phyloP scores from a whole-genome alignment of 441 rosid genomes.

The Manihot esculenta region DNA sequence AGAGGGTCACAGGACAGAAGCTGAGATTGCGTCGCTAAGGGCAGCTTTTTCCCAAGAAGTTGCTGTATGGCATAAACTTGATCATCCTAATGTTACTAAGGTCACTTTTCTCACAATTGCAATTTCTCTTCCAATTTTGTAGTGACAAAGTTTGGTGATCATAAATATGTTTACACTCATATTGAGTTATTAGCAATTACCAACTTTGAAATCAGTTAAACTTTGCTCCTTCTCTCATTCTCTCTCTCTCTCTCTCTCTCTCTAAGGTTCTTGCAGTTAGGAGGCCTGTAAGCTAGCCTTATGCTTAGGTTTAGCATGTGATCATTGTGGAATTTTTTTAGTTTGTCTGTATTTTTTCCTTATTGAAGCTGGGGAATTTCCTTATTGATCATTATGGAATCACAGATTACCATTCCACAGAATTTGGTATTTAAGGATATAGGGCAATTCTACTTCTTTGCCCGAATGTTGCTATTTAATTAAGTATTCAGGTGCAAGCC shows the following conservation, averaged over 20 bases:
- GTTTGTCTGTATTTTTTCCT: not conserved
- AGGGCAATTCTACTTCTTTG: not conserved
- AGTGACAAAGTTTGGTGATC: not conserved
- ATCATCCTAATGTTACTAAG: conserved; percentile 99
- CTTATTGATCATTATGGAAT: too few relatives aligned
- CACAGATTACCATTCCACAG: not conserved
- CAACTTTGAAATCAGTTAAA: not conserved
- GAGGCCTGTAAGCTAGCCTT: conserved; percentile 2
- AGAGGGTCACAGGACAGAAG: conserved; percentile 93
- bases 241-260: not conserved
- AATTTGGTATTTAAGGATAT: not conserved
- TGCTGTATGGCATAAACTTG: conserved; percentile 94
- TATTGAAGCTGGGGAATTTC: not conserved
- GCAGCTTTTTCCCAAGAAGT: conserved; percentile 88
- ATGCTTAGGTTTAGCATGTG: not conserved
- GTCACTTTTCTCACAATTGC: conserved; percentile 32
- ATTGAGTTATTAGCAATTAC: not conserved
- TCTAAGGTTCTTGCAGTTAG: not conserved
- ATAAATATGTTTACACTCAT: not conserved
- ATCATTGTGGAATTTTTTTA: not conserved
- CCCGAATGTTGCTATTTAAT: not conserved
- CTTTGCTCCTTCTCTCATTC: too few relatives aligned
- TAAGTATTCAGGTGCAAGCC: too few relatives aligned
- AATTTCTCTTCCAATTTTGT: not conserved
- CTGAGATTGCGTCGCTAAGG: conserved; percentile 74